Conservation (phyloP, 164 flowering plant species). For the Saururus chinensis region DNA sequence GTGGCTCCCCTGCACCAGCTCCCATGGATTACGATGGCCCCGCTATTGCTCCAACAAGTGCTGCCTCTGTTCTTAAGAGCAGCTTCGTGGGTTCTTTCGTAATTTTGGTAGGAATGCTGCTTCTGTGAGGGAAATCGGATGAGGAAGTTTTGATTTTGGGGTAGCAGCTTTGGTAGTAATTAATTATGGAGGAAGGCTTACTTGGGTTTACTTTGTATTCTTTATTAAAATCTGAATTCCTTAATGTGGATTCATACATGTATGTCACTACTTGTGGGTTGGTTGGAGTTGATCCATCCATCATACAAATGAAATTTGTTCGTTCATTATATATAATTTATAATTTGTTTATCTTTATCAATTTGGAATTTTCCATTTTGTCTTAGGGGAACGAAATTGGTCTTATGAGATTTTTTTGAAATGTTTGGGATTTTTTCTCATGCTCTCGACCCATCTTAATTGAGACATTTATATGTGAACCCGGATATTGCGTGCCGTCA, state of each 20-base stretch:
- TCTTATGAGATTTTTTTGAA: no score
- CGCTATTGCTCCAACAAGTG: slow-evolving; percentile 26
- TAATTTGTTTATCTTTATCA: no score
- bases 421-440: no score
- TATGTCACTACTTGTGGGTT: not conserved
- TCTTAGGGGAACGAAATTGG: no score
- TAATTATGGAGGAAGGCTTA: not conserved
- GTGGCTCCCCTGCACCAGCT: slow-evolving; percentile 37
- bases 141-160: not conserved
- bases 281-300: not conserved
- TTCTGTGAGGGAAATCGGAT: not conserved
- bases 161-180: not conserved
- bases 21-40: slow-evolving; percentile 36
- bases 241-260: not conserved
- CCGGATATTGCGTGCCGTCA: no score
- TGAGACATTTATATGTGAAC: no score
- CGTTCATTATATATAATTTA: no score
- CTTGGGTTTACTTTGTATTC: no score
- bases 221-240: not conserved
- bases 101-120: not conserved
- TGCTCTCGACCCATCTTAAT: no score
- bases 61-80: slow-evolving; percentile 2
- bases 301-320: not conserved
- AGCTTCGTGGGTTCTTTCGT: not conserved
- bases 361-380: no score